A percentile compares a stretch with the other conserved stretches of the same genome.
Conservation (phyloP, 371 early-diverging fungal genomes). For the Parasitella parasitica region DNA sequence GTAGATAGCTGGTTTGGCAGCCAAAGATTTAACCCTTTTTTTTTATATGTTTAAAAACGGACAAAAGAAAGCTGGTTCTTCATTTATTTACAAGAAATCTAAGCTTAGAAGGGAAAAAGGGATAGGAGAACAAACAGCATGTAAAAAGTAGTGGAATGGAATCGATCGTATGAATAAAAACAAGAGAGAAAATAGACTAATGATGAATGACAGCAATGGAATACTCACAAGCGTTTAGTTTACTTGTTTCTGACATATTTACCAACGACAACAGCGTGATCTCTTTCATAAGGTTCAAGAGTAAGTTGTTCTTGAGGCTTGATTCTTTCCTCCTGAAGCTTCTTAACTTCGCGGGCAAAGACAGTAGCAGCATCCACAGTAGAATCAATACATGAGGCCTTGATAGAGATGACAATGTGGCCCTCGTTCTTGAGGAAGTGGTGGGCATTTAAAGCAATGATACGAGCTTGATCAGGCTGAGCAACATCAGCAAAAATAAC, state of each 20-base stretch:
- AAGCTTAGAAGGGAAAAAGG: background rate
- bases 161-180: background rate
- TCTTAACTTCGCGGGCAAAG: slow-evolving; percentile 99
- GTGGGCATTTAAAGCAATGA: slow-evolving; percentile 98
- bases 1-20: too few relatives aligned
- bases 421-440: slow-evolving; percentile 98
- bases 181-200: background rate
- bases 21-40: too few relatives aligned
- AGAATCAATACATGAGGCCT: slow-evolving; percentile 99
- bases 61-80: background rate
- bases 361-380: slow-evolving; percentile 97
- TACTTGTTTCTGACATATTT: slow-evolving; percentile 74
- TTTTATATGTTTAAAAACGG: background rate
- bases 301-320: slow-evolving; percentile 99
- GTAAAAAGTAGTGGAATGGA: background rate
- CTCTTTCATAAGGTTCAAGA: slow-evolving; percentile 99
- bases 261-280: slow-evolving; percentile 99
- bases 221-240: slow-evolving; percentile 12
- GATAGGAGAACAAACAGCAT: background rate
- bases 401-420: slow-evolving; percentile 99
- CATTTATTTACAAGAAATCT: slow-evolving; percentile 5
- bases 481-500: slow-evolving; percentile 99
- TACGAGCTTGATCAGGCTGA: slow-evolving; percentile 99
- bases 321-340: slow-evolving; percentile 97
- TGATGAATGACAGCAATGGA: background rate